Conservation (phyloP, 2,329 filamentous ascomycete species). For the Emergomyces pasteurianus region DNA sequence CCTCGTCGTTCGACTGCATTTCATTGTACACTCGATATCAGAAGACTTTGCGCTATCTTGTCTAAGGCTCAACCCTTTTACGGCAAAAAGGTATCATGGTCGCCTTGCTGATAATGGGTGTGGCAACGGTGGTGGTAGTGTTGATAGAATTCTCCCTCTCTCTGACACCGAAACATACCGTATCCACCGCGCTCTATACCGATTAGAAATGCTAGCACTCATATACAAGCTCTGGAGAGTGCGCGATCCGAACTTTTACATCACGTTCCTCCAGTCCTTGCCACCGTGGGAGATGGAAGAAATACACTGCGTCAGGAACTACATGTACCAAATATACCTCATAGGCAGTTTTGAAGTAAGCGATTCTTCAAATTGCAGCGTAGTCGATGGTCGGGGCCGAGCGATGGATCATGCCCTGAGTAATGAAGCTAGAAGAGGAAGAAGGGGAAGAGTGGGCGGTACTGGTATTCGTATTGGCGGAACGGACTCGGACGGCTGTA, state of each 20-base stretch:
- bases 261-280: background rate
- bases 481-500: background rate
- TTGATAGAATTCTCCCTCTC: background rate
- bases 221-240: background rate
- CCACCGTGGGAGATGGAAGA: background rate
- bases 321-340: background rate
- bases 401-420: background rate
- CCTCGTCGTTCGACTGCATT: background rate
- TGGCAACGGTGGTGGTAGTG: background rate
- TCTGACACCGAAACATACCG: background rate
- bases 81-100: background rate
- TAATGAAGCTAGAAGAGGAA: background rate
- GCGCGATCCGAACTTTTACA: background rate
- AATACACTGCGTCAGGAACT: background rate
- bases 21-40: background rate
- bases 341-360: background rate
- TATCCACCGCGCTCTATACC: background rate
- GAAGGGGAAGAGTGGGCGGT: background rate
- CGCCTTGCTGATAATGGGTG: background rate
- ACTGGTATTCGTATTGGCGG: background rate
- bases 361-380: background rate
- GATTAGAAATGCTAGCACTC: background rate
- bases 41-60: background rate
- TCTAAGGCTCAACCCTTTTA: background rate
- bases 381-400: background rate